Evolutionary conservation across 2,329 filamentous ascomycete species (phyloP), one percentile per base, ranked within the genome.

Genomic region (Seiridium cupressi): DNA sequence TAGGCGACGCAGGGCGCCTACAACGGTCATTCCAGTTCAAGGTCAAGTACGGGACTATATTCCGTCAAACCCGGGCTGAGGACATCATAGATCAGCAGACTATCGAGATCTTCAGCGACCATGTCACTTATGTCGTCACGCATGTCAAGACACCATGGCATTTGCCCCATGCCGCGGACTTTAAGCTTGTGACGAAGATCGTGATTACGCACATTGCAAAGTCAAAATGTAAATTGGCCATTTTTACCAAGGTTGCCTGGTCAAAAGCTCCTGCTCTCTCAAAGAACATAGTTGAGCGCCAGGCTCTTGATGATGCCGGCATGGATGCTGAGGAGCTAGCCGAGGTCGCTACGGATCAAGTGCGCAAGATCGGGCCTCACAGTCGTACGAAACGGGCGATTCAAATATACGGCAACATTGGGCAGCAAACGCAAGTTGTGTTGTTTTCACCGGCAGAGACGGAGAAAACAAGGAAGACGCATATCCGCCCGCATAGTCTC

Each of bases 141-240:
- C 83, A 88, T 65, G 78, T 78, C 70, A 86, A 84, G 72, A 87
- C 83, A 18, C 82, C 85, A 6, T 96, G 92, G 92, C 92, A 97
- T 77, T 81, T 98, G 44, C 95, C 95, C 10, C 89, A 93, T 71
- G 86, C 89, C 57, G 82, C 87, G 54, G 84, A 87, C 56, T 96
- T 98, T 76, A 89, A 89, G 67, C 80, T 97, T 31, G 86, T 96
- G 60, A 94, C 87, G 65, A 97, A 97, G 75, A 88, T 97, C 63
- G 92, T 97, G 64, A 95, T 99, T 63, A 97, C 95, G 2, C 92
- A 98, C 70, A 84, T 94, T 62, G 88, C 92, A 57, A 98, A 98
- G 76, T 93, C 91, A 10, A 93, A 90, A 73, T 96, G 92, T 74
- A 97, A 95, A 77, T 84, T 99, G 59, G 90, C 93, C 34, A 86